Evolutionary conservation across 441 rosid genomes (phyloP), one percentile per base, ranked within the genome.

Genomic region (Gossypium gossypioides): DNA sequence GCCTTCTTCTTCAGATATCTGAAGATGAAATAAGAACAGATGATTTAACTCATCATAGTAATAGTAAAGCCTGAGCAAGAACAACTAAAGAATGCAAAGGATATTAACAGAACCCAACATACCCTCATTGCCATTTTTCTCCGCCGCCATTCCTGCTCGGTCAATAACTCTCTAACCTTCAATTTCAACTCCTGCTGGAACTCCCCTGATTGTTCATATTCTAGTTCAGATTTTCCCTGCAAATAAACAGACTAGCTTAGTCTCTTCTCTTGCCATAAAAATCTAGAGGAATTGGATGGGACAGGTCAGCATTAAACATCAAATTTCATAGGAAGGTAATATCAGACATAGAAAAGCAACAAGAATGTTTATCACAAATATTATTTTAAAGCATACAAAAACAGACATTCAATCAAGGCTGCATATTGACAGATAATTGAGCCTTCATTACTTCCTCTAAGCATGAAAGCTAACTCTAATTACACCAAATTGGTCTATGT

Each of bases 91-190:
- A 58, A 58, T 0, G 13, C 18, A 37, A 59, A 27, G 42, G 64
- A 27, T n/a, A 5, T 59, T 27, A n/a, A n/a, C 40, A 59, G 18
- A 59, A 59, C 34, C 46, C 4, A 25, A 12, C 76, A 73, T 85
- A 95, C 99, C 85, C 99, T 87, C 95, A 92, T 95, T 78, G 87
- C 91, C 99, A 95, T 95, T 84, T 95, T 95, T 81, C 99, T 86
- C 75, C 97, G 82, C 59, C 99, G 85, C 99, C 99, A 95, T 80
- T 92, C 99, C 81, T 92, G 99, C 25, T 91, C 92, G 18, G 97
- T 95, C 74, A 95, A 83, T 81, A 95, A 80, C 83, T 92, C 92
- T 66, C 91, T 85, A 69, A 95, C 98, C 82, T 95, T 95, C 82
- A 87, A 75, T 78, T 84, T 89, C 52, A 95, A 91, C 78, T 95